Evolutionary conservation across 345 rosid genomes (phyloP), one percentile per base, ranked within the genome.

Genomic region (Dipteronia dyeriana): DNA sequence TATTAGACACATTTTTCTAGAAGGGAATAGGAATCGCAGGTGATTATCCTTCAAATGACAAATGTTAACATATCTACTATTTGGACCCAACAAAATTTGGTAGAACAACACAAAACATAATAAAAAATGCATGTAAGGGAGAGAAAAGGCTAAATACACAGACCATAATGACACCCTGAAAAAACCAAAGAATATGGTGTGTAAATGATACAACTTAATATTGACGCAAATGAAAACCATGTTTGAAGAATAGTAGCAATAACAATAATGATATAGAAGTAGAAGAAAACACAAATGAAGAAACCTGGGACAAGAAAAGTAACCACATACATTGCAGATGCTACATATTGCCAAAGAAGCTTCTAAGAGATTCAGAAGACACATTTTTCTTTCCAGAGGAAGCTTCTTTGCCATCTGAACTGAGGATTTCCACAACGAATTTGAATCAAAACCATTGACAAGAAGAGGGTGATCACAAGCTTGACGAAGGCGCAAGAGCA

Each of bases 401-500:
- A 92, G 90, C 76, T 85, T 84, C 84, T 86, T 90, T 38, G 90
- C 94, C 81, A 75, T 80, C 85, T 86, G 92, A 61, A 86, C 74
- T 0, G 98, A 88, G 41, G 90, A 84, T 76, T 74, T 90, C 86
- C 88, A 88, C 17, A 79, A 79, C 72, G 89, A 86, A 82, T 31
- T 83, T 76, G 89, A 87, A 85, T 90, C 89, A 59, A 76, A 76
- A 9, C 97, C 98, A 77, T 85, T 92, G 45, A 96, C 97, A 66
- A 96, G 97, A 87, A 91, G 94, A 79, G 97, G 99, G 80, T 96
- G 97, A 86, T 94, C 99, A 77, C 98, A 96, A 43, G 99, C 98
- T 87, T 96, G 99, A 65, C 99, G 93, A 76, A 96, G 98, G 29
- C 99, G 97, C 89, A 96, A 83, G 76, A 96, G 95, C 99, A 96